Evolutionary conservation across 2,329 filamentous ascomycete genomes (phyloP), one percentile per base, ranked within the genome.

Genomic region (Fusarium paranaense): DNA sequence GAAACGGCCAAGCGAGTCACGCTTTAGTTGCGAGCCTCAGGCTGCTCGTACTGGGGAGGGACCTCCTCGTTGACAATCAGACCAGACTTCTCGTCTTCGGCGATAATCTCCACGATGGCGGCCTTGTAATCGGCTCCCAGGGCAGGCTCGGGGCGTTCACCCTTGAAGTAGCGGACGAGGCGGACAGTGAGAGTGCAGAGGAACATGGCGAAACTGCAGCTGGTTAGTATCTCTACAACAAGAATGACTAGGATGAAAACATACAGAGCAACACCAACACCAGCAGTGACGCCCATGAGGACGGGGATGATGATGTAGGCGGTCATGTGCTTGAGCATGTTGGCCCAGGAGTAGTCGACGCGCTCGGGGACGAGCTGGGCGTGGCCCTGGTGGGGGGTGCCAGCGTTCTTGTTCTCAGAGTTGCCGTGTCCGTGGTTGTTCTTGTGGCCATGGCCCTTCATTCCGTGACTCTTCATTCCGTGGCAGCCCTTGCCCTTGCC

Each of bases 281-380:
- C 93, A 52, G 91, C 91, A 27, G 90, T 87, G 72, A 94, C 87
- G 67, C 93, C 93, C 72, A 94, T 87, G 62, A 93, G 83, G 62
- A 94, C 86, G 2, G 93, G 93, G 42, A 94, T 85, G 57, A 94
- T 81, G 52, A 95, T 87, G 70, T 92, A 90, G 40, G 90, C 85
- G 71, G 88, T 85, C 59, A 93, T 85, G 76, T 88, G 88, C 78
- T 86, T 85, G 56, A 90, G 73, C 30, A 90, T 81, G 69, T 85
- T 83, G 62, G 84, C 81, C 83, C 88, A 87, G 64, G 76, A 80
- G 74, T 81, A 80, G 62, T 81, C 78, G 38, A 67, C 69, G 35
- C 66, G 66, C 52, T 79, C 63, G 58, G 62, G 78, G 70, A 80
- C 42, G 33, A 57, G 69, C 52, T 70, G 59, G 60, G 77, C 78